A percentile compares a stretch with the other conserved stretches of the same genome.
Conservation (phyloP, 495 filamentous ascomycete species). For the Choiromyces venosus region DNA sequence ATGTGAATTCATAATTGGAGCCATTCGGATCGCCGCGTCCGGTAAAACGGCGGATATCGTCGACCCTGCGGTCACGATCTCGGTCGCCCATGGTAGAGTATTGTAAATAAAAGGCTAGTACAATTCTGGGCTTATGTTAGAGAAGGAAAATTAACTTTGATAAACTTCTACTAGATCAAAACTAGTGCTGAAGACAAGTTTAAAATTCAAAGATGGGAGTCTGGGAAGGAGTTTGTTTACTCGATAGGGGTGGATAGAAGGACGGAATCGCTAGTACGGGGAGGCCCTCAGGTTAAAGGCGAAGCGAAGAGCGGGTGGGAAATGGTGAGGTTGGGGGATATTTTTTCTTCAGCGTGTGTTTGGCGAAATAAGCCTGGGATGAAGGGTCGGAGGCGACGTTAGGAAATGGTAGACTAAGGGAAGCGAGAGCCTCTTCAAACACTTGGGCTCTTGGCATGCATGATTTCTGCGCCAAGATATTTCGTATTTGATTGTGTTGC, state of each 20-base stretch:
- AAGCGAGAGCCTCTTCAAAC: not conserved
- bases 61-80: slow-evolving; percentile 18
- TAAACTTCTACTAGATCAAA: not conserved
- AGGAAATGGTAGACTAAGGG: not conserved
- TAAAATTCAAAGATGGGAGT: not conserved
- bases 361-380: not conserved
- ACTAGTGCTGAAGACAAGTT: not conserved
- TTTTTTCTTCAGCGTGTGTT: not conserved
- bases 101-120: not conserved
- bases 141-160: not conserved
- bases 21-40: slow-evolving; percentile 32
- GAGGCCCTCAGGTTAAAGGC: not conserved
- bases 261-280: not conserved
- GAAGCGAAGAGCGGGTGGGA: not conserved
- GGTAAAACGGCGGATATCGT: slow-evolving; percentile 32
- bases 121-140: not conserved
- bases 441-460: not conserved
- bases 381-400: not conserved
- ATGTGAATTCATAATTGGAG: slow-evolving; percentile 33
- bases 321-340: not conserved
- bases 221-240: not conserved
- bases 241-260: not conserved
- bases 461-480: not conserved
- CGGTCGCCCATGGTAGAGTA: slow-evolving; percentile 9
- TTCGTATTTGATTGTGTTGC: not conserved